These are phyloP conservation scores for Psilocybe azurescens DNA, from an alignment of 768 basidiomycete genomes.

Conservation along the genomic window DNA sequence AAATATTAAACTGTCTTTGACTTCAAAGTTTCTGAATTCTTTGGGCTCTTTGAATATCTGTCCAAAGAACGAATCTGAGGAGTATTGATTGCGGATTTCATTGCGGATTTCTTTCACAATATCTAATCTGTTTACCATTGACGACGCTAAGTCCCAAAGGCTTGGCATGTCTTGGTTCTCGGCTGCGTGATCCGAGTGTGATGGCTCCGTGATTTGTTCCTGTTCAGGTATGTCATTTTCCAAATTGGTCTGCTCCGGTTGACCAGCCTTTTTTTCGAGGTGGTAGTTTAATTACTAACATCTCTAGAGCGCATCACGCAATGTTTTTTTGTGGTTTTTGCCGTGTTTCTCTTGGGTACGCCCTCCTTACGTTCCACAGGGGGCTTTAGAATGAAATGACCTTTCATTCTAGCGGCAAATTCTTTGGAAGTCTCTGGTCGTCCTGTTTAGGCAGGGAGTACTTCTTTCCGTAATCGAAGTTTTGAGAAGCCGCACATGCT, in stretches of 20 bases:
- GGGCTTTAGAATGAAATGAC: too few relatives aligned
- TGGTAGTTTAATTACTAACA: neutral
- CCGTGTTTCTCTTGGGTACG: too few relatives aligned
- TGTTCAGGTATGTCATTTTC: too few relatives aligned
- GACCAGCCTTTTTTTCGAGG: neutral
- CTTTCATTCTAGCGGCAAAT: constrained; percentile 6
- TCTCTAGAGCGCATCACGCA: neutral
- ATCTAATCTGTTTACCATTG: neutral
- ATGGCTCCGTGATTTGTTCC: too few relatives aligned
- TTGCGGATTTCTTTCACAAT: neutral
- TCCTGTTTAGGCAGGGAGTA: constrained; percentile 8
- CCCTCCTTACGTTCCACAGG: too few relatives aligned
- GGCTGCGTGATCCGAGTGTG: too few relatives aligned
- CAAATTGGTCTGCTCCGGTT: neutral
- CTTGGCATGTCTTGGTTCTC: neutral
- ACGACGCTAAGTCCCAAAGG: neutral
- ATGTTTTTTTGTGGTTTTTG: too few relatives aligned
- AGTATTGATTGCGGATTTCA: neutral
- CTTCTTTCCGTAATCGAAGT: neutral
- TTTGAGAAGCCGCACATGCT: too few relatives aligned
- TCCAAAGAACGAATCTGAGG: too few relatives aligned
- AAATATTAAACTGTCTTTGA: too few relatives aligned
- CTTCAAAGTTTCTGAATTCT: too few relatives aligned
- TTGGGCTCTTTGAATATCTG: too few relatives aligned
- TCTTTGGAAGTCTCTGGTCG: constrained; percentile 15